These are phyloP conservation scores for Parastagonospora avenae DNA, from an alignment of 2,329 filamentous ascomycete genomes.

Conservation along the genomic window DNA sequence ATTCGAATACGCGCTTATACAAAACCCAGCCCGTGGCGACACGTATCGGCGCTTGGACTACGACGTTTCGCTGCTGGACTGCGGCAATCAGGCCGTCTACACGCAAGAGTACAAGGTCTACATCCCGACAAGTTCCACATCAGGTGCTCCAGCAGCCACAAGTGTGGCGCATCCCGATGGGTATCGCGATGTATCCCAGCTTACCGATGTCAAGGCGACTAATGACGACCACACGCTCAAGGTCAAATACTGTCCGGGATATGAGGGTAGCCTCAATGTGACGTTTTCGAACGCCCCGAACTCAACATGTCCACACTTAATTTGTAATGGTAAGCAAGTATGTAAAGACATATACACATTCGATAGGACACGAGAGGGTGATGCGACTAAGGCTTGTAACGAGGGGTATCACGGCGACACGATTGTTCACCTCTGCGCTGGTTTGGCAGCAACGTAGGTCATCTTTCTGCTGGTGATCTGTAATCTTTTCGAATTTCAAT, in stretches of 20 bases:
- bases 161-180: not conserved
- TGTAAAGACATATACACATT: conserved; percentile 20
- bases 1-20: conserved; percentile 9
- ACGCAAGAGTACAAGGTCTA: not conserved
- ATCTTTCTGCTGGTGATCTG: no score
- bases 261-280: conserved; percentile 13
- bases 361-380: conserved; percentile 17
- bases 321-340: conserved; percentile 9
- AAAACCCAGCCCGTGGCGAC: conserved; percentile 2
- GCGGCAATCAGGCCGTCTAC: not conserved
- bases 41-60: conserved; percentile 13
- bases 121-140: not conserved
- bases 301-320: conserved; percentile 11
- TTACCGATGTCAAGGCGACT: conserved; percentile 13
- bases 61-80: conserved; percentile 21
- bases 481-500: not conserved
- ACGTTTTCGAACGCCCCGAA: conserved; percentile 8
- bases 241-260: conserved; percentile 20
- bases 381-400: conserved; percentile 18
- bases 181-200: not conserved
- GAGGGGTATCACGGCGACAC: conserved; percentile 20
- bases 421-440: conserved; percentile 14
- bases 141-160: not conserved
- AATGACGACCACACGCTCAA: conserved; percentile 8
- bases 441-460: not conserved